A percentile compares a stretch with the other conserved stretches of the same genome.
These are phyloP conservation scores for Flaveria ramosissima DNA, from an alignment of 129 eudicot species.

Conservation along the genomic window DNA sequence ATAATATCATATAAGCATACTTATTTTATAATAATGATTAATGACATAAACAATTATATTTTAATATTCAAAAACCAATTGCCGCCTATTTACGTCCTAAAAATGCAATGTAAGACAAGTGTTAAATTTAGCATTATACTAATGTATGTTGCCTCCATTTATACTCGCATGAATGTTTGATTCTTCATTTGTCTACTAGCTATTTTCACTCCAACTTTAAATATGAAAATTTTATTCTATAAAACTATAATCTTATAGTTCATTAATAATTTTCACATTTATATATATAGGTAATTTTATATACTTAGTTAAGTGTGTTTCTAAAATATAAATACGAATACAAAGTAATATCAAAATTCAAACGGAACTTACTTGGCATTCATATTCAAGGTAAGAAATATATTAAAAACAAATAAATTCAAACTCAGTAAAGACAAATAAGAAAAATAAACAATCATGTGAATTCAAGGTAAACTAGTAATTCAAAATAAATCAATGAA, in stretches of 20 bases:
- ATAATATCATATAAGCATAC: background rate
- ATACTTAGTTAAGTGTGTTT: background rate
- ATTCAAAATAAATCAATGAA: too few species aligned
- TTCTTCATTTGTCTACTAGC: background rate
- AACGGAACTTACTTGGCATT: background rate
- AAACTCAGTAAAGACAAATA: slow-evolving; percentile 1
- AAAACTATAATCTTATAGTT: background rate
- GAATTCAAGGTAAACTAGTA: background rate
- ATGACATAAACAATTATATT: background rate
- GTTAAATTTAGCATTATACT: background rate
- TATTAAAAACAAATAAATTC: slow-evolving; percentile 8
- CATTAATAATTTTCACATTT: too few species aligned
- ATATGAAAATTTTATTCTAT: background rate
- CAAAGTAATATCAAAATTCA: background rate
- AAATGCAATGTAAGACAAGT: slow-evolving; percentile 13
- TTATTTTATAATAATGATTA: background rate
- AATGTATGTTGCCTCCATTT: background rate
- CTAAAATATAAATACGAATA: background rate
- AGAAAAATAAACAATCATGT: background rate
- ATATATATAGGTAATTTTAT: background rate
- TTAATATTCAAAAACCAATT: slow-evolving; percentile 13
- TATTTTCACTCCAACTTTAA: slow-evolving; percentile 3
- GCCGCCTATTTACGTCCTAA: slow-evolving; percentile 15
- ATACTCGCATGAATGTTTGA: background rate
- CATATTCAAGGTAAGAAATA: background rate